Evolutionary conservation across 805 yeast species (phyloP).

Genomic region (Tetrapisispora nanseiensis): DNA sequence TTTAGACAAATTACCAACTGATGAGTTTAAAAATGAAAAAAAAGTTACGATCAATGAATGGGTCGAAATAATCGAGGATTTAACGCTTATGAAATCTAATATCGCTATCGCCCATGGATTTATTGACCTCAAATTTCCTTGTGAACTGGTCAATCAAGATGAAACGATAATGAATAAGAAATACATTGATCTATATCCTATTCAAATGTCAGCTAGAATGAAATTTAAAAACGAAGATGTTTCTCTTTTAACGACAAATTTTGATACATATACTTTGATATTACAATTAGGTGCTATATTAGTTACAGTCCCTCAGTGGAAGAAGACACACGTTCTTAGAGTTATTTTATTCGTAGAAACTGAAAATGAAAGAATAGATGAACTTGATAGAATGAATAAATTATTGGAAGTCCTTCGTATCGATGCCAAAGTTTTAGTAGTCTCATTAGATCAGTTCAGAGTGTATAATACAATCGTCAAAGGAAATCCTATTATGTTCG

Average conservation of each 20-base stretch:
- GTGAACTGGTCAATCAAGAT: slow-evolving; percentile 26
- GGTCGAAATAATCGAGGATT: slow-evolving; percentile 88
- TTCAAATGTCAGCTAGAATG: slow-evolving; percentile 87
- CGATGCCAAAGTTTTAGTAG: slow-evolving; percentile 67
- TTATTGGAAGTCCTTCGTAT: slow-evolving; percentile 73
- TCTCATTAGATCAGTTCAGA: slow-evolving; percentile 49
- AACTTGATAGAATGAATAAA: slow-evolving; percentile 47
- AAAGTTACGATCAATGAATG: slow-evolving; percentile 68
- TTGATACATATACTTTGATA: slow-evolving; percentile 91
- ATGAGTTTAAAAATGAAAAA: slow-evolving; percentile 58
- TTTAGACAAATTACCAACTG: slow-evolving; percentile 53
- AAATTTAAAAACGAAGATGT: slow-evolving; percentile 13
- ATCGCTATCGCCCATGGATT: slow-evolving; percentile 93
- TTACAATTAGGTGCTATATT: slow-evolving; percentile 89
- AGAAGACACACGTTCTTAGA: slow-evolving; percentile 58
- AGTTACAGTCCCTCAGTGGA: slow-evolving; percentile 91
- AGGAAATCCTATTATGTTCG: slow-evolving; percentile 42
- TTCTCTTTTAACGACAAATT: slow-evolving; percentile 69
- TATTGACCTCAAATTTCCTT: slow-evolving; percentile 54
- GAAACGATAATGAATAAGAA: slow-evolving; percentile 14
- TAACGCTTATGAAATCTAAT: slow-evolving; percentile 78
- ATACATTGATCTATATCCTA: slow-evolving; percentile 86
- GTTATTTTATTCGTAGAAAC: slow-evolving; percentile 87
- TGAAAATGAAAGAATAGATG: slow-evolving; percentile 60
- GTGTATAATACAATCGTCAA: slow-evolving; percentile 69